Percentiles rank a stretch among this genome's conserved stretches.
phyloP scores from a whole-genome alignment of 2,329 filamentous ascomycete species.

The Fusarium veterinarium region DNA sequence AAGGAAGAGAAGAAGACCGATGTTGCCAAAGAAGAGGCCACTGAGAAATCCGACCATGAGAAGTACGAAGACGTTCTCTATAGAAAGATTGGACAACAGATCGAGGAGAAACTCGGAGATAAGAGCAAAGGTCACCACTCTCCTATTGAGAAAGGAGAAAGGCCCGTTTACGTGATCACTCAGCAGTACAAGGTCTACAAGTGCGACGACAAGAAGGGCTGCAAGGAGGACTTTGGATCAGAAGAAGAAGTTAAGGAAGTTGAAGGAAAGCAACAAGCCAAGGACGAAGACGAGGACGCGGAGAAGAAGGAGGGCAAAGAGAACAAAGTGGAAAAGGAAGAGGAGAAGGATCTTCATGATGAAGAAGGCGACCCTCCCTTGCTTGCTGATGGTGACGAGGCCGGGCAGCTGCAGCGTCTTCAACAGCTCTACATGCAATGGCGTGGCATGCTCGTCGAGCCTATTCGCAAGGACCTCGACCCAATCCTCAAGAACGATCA shows the following conservation, averaged over 20 bases:
- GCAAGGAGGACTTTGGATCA: background rate
- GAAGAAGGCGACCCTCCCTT: background rate
- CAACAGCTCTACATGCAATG: constrained; percentile 30
- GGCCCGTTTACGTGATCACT: background rate
- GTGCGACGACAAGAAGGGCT: background rate
- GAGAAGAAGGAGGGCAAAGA: background rate
- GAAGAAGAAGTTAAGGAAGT: background rate
- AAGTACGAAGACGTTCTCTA: constrained; percentile 25
- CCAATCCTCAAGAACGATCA: constrained; percentile 13
- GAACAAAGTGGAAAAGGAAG: background rate
- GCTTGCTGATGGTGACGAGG: constrained; percentile 7
- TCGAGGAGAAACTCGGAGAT: background rate
- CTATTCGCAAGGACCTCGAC: constrained; percentile 23
- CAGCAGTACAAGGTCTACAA: constrained; percentile 5
- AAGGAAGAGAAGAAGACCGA: background rate
- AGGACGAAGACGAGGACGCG: background rate
- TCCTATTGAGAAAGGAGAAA: background rate
- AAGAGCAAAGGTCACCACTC: background rate
- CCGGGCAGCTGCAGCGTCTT: constrained; percentile 7
- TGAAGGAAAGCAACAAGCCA: background rate
- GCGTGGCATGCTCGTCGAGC: constrained; percentile 15
- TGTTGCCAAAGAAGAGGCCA: background rate
- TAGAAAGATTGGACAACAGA: background rate
- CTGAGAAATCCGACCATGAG: background rate
- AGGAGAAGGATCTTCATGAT: background rate